These are phyloP conservation scores for Metschnikowia anglica DNA, from an alignment of 805 yeast species.

Conservation along the genomic window DNA sequence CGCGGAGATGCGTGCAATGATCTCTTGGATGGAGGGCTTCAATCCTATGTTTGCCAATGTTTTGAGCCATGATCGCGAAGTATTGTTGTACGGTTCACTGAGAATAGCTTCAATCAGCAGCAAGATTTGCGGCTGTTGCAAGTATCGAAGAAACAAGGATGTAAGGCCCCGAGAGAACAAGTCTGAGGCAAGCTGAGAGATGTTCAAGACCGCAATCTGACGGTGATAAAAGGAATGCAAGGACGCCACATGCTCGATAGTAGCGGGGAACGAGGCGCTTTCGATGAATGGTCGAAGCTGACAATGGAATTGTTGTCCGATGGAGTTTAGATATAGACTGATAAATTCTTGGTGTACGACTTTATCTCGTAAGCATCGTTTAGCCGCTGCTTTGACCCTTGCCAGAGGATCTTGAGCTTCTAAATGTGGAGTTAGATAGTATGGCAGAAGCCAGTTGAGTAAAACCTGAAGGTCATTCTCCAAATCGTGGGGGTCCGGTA, in stretches of 20 bases:
- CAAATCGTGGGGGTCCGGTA: constrained; percentile 23
- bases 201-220: constrained; percentile 25
- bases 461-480: constrained; percentile 38
- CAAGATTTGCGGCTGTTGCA: constrained; percentile 14
- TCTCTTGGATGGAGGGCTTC: constrained; percentile 17
- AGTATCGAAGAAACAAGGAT: constrained; percentile 25
- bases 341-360: constrained; percentile 34
- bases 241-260: constrained; percentile 17
- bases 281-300: constrained; percentile 14
- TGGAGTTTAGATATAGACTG: constrained; percentile 33
- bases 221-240: constrained; percentile 27
- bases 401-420: constrained; percentile 32
- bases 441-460: constrained; percentile 35
- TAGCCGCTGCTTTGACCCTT: constrained; percentile 37
- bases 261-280: constrained; percentile 1
- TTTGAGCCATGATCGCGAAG: constrained; percentile 6
- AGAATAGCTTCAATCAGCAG: constrained; percentile 8
- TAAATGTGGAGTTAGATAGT: constrained; percentile 17
- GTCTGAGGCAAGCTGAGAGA: constrained; percentile 22
- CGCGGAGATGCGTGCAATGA: constrained; percentile 39
- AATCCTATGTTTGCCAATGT: constrained; percentile 16
- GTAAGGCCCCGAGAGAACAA: constrained; percentile 31
- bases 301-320: constrained; percentile 23
- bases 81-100: constrained; percentile 1
- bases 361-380: constrained; percentile 37